Percentiles rank a stretch among this genome's conserved stretches.
These are phyloP conservation scores for Cubamyces lactineus DNA, from an alignment of 768 basidiomycete species.

Conservation along the genomic window DNA sequence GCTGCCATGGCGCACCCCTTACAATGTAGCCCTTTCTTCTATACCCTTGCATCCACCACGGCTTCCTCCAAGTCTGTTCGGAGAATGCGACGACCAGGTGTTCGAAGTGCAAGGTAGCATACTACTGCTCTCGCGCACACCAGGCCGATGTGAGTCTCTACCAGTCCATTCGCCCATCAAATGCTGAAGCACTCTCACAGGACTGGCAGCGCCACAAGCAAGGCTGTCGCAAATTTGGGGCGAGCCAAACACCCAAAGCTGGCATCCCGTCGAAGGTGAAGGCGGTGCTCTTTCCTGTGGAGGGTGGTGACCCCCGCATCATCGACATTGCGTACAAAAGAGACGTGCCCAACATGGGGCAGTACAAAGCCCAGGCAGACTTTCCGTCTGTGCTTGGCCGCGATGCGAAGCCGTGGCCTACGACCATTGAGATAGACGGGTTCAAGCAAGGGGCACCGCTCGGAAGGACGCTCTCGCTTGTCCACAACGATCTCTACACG, in stretches of 20 bases:
- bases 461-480: conserved; percentile 1
- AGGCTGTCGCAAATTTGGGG: background rate
- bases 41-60: background rate
- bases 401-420: background rate
- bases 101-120: background rate
- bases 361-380: background rate
- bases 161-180: background rate
- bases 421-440: conserved; percentile 1
- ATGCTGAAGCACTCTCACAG: background rate
- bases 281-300: conserved; percentile 6
- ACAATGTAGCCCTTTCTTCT: background rate
- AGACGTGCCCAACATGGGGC: too few relatives aligned
- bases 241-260: background rate
- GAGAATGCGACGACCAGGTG: background rate
- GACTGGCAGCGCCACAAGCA: conserved; percentile 7
- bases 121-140: background rate
- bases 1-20: too few relatives aligned
- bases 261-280: background rate
- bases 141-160: background rate
- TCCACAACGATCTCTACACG: background rate
- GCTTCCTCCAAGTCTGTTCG: background rate
- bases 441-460: background rate
- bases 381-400: background rate
- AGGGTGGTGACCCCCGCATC: conserved; percentile 7
- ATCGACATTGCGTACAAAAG: conserved; percentile 2